Evolutionary conservation across 176 grass and related monocot genomes (phyloP).

Genomic region (Zea luxurians): DNA sequence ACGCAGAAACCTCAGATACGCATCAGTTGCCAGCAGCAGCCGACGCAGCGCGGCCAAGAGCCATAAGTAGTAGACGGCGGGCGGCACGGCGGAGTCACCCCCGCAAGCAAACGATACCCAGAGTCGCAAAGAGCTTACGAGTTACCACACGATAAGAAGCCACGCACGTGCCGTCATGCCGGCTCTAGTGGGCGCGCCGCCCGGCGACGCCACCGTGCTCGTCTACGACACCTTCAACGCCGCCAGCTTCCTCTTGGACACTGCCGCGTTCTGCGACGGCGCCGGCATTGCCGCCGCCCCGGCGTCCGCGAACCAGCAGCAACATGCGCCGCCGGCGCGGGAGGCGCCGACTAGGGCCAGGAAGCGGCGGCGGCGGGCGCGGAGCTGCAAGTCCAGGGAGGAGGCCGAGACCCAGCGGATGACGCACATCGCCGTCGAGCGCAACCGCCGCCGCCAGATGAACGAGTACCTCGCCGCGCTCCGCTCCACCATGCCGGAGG

Average conservation of each 20-base stretch:
- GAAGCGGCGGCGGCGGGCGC: constrained; percentile 75
- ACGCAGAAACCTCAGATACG: too few relatives aligned
- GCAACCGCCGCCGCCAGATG: constrained; percentile 94
- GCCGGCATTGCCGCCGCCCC: not conserved
- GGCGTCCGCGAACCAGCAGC: not conserved
- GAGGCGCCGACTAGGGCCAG: constrained; percentile 30
- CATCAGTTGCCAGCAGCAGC: too few relatives aligned
- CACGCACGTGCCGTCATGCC: constrained; percentile 33
- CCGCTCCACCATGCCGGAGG: constrained; percentile 80
- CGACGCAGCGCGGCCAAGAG: too few relatives aligned
- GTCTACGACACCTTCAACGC: constrained; percentile 78
- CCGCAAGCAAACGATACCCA: too few relatives aligned
- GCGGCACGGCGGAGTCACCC: too few relatives aligned
- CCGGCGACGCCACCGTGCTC: constrained; percentile 42
- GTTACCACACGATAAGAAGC: too few relatives aligned
- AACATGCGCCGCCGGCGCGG: too few relatives aligned
- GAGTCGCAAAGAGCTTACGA: too few relatives aligned
- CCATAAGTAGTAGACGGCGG: too few relatives aligned
- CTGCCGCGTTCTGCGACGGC: constrained; percentile 30
- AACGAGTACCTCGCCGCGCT: constrained; percentile 87
- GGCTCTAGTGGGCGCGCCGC: constrained; percentile 50
- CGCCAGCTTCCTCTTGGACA: constrained; percentile 53
- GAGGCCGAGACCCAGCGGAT: constrained; percentile 90
- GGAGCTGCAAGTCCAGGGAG: constrained; percentile 78
- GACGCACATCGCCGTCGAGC: constrained; percentile 99